Conservation (phyloP, 345 rosid species). For the Pugionium dolabratum region DNA sequence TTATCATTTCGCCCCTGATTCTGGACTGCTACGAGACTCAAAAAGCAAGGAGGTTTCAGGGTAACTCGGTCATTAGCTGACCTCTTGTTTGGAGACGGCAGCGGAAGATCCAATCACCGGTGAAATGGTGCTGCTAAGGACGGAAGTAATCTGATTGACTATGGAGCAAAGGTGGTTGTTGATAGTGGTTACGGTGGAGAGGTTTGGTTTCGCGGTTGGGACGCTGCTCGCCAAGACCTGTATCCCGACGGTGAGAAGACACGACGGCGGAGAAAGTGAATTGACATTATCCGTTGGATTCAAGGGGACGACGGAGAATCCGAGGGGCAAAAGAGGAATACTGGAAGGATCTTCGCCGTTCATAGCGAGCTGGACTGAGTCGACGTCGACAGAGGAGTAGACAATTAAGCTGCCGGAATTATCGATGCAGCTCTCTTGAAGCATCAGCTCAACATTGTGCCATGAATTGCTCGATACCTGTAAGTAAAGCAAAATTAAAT, state of each 20-base stretch:
- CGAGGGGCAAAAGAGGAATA: constrained; percentile 78
- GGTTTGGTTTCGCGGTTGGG: constrained; percentile 69
- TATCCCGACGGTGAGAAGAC: constrained; percentile 78
- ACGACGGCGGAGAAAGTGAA: constrained; percentile 33
- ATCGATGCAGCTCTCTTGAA: constrained; percentile 89
- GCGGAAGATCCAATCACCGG: constrained; percentile 37
- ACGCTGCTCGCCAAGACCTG: constrained; percentile 76
- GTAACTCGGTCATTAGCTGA: constrained; percentile 41
- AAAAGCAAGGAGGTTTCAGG: constrained; percentile 45
- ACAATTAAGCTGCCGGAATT: constrained; percentile 79
- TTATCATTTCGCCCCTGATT: neutral
- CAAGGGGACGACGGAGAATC: constrained; percentile 66
- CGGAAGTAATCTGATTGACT: constrained; percentile 64
- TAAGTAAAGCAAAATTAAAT: neutral
- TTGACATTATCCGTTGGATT: constrained; percentile 12
- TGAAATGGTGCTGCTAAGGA: constrained; percentile 44
- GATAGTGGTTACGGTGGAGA: constrained; percentile 64
- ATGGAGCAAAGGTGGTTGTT: constrained; percentile 70
- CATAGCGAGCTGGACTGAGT: constrained; percentile 76
- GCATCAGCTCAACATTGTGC: constrained; percentile 80
- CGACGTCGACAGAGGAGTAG: constrained; percentile 69
- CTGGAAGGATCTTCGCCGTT: constrained; percentile 73
- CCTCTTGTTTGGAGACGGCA: constrained; percentile 37
- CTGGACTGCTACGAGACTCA: neutral
- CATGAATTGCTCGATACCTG: constrained; percentile 87